Conservation (phyloP, 768 basidiomycete species). For the Russula griseocarnosa region DNA sequence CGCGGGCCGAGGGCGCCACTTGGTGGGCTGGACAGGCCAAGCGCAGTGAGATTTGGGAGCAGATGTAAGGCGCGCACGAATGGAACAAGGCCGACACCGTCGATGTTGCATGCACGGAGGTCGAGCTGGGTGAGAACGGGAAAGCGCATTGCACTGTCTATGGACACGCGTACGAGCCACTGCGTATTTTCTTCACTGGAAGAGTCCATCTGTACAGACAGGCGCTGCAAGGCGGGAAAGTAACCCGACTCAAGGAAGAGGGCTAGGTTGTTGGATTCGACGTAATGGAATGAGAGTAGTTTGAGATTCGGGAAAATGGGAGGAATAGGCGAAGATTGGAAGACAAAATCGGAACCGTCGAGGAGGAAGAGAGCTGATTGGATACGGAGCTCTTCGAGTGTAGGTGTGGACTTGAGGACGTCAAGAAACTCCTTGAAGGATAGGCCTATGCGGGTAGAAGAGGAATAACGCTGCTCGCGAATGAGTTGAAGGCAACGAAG, state of each 20-base stretch:
- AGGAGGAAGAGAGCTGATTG: constrained; percentile 32
- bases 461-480: constrained; percentile 32
- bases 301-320: constrained; percentile 29
- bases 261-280: constrained; percentile 33
- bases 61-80: constrained; percentile 34
- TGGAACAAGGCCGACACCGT: constrained; percentile 34
- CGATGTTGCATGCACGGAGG: constrained; percentile 34
- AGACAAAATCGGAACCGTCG: constrained; percentile 31
- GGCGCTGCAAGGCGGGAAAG: constrained; percentile 30
- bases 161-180: constrained; percentile 33
- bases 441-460: constrained; percentile 29
- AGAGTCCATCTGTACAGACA: constrained; percentile 32
- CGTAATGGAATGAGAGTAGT: constrained; percentile 29
- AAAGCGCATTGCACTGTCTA: constrained; percentile 27
- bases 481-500: constrained; percentile 31
- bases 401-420: constrained; percentile 24
- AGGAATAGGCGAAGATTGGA: constrained; percentile 27
- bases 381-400: constrained; percentile 32
- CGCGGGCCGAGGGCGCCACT: constrained; percentile 30
- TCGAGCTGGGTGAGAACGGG: constrained; percentile 33
- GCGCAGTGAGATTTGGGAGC: constrained; percentile 33
- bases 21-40: constrained; percentile 33
- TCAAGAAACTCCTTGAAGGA: constrained; percentile 32
- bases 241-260: constrained; percentile 33
- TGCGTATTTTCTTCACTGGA: constrained; percentile 33